Conservation (phyloP, 768 basidiomycete genomes). For the Tephrocybe sp. region DNA sequence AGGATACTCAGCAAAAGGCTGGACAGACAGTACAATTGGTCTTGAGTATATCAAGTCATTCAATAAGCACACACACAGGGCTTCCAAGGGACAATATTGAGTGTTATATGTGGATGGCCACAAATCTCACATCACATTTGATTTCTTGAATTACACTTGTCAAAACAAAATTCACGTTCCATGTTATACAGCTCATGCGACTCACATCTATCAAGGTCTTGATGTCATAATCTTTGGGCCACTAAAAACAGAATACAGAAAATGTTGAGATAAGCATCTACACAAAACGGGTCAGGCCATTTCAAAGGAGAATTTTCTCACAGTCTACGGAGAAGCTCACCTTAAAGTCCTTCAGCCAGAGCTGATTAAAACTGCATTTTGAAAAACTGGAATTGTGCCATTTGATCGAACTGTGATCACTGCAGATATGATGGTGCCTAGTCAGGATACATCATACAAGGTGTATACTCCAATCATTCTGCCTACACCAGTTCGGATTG, state of each 20-base stretch:
- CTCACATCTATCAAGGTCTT: neutral
- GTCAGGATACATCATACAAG: constrained; percentile 14
- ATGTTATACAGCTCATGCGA: neutral
- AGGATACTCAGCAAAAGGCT: constrained; percentile 31
- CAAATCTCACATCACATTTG: constrained; percentile 28
- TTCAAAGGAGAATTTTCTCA: constrained; percentile 36
- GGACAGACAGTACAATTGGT: constrained; percentile 26
- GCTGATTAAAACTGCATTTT: constrained; percentile 36
- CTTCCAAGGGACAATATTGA: constrained; percentile 27
- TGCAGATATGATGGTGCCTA: constrained; percentile 34
- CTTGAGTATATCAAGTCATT: constrained; percentile 28
- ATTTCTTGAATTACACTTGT: neutral
- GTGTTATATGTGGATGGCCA: constrained; percentile 41
- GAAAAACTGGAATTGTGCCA: constrained; percentile 38
- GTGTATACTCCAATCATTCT: constrained; percentile 16
- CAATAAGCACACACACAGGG: constrained; percentile 31
- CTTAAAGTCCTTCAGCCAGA: constrained; percentile 25
- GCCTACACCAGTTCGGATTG: constrained; percentile 16
- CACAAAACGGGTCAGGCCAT: constrained; percentile 20
- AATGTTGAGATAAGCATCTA: constrained; percentile 14
- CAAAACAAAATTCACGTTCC: neutral
- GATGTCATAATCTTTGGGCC: neutral
- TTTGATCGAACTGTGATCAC: constrained; percentile 34
- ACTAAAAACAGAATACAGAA: neutral
- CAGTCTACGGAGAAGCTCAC: constrained; percentile 33